Evolutionary conservation across 352 stramenopile species (phyloP).

Genomic region (Phytophthora rubi): DNA sequence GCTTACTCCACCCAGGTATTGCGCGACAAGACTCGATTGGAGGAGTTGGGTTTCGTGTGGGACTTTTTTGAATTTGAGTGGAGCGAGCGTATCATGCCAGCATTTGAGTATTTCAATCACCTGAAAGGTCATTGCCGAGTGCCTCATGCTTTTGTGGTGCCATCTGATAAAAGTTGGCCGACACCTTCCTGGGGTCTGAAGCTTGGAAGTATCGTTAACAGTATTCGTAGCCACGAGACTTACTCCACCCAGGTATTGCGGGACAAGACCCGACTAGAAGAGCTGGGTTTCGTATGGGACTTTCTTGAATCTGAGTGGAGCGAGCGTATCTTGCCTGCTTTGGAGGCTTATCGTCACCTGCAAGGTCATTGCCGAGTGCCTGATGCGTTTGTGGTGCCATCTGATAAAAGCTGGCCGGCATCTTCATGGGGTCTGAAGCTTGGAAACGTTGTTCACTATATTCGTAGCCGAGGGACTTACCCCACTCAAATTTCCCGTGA

Average conservation of each 20-base stretch:
- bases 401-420: neutral
- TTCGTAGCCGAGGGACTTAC: neutral
- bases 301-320: neutral
- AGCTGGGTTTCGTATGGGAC: neutral
- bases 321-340: constrained; percentile 43
- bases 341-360: constrained; percentile 38
- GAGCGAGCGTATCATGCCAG: neutral
- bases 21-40: neutral
- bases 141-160: neutral
- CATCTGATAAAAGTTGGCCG: neutral
- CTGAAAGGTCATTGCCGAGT: neutral
- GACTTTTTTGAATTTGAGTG: neutral
- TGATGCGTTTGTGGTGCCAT: constrained; percentile 46
- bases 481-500: neutral
- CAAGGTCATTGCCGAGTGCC: constrained; percentile 36
- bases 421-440: neutral
- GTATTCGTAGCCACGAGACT: neutral
- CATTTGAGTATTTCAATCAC: neutral
- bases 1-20: neutral
- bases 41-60: neutral
- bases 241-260: neutral
- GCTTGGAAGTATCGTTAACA: neutral
- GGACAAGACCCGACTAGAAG: neutral
- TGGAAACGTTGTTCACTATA: neutral
- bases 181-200: neutral